Evolutionary conservation across 2,329 filamentous ascomycete species (phyloP).

Genomic region (Corinectria fuckeliana): DNA sequence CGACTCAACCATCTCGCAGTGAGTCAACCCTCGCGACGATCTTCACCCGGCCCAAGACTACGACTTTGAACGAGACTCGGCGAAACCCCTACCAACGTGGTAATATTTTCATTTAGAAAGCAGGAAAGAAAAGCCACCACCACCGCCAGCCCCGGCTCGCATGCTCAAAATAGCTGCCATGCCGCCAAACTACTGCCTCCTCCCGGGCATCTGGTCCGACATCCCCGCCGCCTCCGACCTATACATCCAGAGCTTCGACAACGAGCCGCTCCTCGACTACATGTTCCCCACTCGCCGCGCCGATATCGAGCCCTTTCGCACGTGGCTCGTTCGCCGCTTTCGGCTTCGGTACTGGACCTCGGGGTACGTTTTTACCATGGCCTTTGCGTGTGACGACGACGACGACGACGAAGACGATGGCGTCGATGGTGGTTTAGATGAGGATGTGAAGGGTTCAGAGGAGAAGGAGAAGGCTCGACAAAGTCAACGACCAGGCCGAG

Average conservation of each 20-base stretch:
- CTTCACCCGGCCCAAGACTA: not conserved
- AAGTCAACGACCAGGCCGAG: not conserved
- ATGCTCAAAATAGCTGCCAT: constrained; percentile 7
- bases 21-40: not conserved
- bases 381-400: constrained; percentile 26
- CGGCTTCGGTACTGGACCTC: constrained; percentile 42
- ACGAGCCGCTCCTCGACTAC: constrained; percentile 40
- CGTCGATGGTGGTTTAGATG: not conserved
- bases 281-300: constrained; percentile 40
- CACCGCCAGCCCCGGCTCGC: not conserved
- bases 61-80: not conserved
- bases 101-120: not conserved
- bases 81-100: not conserved
- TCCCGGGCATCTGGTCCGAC: constrained; percentile 42
- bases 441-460: not conserved
- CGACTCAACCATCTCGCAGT: not conserved
- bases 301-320: constrained; percentile 28
- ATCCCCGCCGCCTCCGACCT: constrained; percentile 33
- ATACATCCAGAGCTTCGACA: constrained; percentile 40
- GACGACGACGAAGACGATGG: constrained; percentile 15
- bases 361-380: constrained; percentile 40
- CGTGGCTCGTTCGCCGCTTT: constrained; percentile 39
- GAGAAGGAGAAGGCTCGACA: not conserved
- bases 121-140: not conserved
- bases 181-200: constrained; percentile 36